Evolutionary conservation across 176 grass and related monocot species (phyloP).

Genomic region (Phoenix roebelenii): DNA sequence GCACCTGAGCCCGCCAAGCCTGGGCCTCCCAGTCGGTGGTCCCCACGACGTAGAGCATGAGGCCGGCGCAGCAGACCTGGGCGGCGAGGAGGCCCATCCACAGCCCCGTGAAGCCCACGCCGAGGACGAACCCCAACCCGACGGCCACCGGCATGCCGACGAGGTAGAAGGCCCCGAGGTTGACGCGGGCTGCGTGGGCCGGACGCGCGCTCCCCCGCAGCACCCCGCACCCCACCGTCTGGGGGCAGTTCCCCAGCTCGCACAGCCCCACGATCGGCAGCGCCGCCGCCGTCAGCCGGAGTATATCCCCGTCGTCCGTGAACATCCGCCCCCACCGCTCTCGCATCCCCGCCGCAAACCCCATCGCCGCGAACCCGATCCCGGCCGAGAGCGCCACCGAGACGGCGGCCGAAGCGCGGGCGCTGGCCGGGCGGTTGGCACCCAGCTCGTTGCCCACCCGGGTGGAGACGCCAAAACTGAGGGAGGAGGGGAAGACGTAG

Average conservation of each 20-base stretch:
- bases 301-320: constrained; percentile 61
- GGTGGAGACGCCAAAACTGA: constrained; percentile 72
- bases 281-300: constrained; percentile 48
- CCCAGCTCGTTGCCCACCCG: constrained; percentile 92
- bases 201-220: constrained; percentile 78
- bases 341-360: constrained; percentile 47
- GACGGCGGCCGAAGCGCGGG: constrained; percentile 50
- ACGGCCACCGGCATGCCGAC: constrained; percentile 80
- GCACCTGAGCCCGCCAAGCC: constrained; percentile 45
- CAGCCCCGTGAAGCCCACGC: constrained; percentile 62
- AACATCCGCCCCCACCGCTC: constrained; percentile 69
- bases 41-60: constrained; percentile 71
- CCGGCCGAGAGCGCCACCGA: constrained; percentile 38
- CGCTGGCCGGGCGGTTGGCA: constrained; percentile 48
- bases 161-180: constrained; percentile 93
- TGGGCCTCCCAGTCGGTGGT: constrained; percentile 91
- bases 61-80: constrained; percentile 72
- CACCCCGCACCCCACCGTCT: constrained; percentile 95
- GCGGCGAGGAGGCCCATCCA: constrained; percentile 85
- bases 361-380: constrained; percentile 69
- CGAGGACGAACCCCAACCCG: constrained; percentile 40
- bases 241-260: constrained; percentile 97
- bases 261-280: constrained; percentile 84
- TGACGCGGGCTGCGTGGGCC: constrained; percentile 62
- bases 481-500: constrained; percentile 92